These are phyloP conservation scores for Lobosporangium transversale DNA, from an alignment of 192 early-diverging fungal genomes.

Conservation along the genomic window DNA sequence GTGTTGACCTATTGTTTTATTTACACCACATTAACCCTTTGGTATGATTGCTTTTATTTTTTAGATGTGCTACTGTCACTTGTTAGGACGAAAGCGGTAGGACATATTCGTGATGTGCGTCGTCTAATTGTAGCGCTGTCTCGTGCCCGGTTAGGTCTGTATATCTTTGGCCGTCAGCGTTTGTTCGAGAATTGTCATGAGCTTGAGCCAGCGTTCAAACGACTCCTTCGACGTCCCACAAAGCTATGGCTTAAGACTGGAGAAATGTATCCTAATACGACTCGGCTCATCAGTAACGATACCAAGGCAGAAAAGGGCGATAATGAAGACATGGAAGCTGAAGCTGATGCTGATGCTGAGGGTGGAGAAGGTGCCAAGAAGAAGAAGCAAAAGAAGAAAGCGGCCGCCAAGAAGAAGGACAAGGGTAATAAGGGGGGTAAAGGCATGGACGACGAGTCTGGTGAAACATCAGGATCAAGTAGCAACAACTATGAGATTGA, in stretches of 20 bases:
- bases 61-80: conserved; percentile 89
- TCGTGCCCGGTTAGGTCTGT: conserved; percentile 91
- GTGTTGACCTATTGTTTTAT: too few species aligned
- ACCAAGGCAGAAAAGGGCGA: conserved; percentile 17
- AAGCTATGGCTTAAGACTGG: conserved; percentile 65
- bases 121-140: conserved; percentile 95
- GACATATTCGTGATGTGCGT: conserved; percentile 93
- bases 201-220: conserved; percentile 73
- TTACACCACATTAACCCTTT: too few species aligned
- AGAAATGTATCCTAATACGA: conserved; percentile 62
- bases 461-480: background rate
- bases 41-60: background rate
- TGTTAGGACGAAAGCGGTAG: conserved; percentile 89
- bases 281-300: conserved; percentile 17
- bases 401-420: conserved; percentile 6
- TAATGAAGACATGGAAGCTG: conserved; percentile 25
- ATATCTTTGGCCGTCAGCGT: conserved; percentile 83
- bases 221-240: conserved; percentile 71
- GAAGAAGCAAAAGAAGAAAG: conserved; percentile 15
- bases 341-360: conserved; percentile 8
- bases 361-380: conserved; percentile 17
- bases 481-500: conserved; percentile 39
- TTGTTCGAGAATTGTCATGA: conserved; percentile 88
- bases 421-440: too few species aligned
- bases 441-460: background rate